Evolutionary conservation across 768 basidiomycete species (phyloP), one percentile per base, ranked within the genome.

Genomic region (Lactarius trivialis): DNA sequence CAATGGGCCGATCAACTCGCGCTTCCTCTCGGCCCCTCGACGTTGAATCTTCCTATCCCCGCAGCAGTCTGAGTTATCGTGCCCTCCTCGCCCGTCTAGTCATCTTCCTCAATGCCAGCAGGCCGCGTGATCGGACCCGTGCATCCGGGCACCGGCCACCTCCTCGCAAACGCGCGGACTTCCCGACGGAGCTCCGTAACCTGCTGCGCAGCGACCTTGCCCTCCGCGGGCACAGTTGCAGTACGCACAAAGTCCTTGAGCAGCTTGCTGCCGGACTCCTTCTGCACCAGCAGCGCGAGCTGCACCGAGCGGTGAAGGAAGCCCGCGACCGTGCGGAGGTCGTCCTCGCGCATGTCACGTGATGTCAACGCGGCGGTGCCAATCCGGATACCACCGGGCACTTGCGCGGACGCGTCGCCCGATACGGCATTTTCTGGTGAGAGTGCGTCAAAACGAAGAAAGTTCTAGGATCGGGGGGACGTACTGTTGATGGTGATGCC

Each of bases 271-370:
- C 94, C 94, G 28, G 97, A 91, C 77, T 97, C 95, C 75, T 93
- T 92, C 77, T 98, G 97, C 50, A 97, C 82, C 43, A 84, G 72
- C 49, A 95, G 81, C 52, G 93, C 85, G 70, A 97, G 85, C 78
- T 98, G 93, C 50, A 99, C 89, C 33, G 92, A 84, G 55, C 95
- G 93, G 80, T 98, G 93, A 59, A 99, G 80, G 83, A 98, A 94
- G 61, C 81, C 82, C 41, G 88, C 97, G 58, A 98, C 93, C 61
- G 82, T 73, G 73, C 89, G 87, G 75, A 97, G 85, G 74, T 98
- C 94, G 24, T 77, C 81, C 75, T 96, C 92, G 57, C 75, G 76
- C 93, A 99, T 93, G 76, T 95, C 81, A 68, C 96, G 92, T 55
- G 94, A 97, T 4, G 97, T 98, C 39, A 99, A 75, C 12, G 96